Conservation (phyloP, 345 rosid species). For the Melaleuca quinquenervia region DNA sequence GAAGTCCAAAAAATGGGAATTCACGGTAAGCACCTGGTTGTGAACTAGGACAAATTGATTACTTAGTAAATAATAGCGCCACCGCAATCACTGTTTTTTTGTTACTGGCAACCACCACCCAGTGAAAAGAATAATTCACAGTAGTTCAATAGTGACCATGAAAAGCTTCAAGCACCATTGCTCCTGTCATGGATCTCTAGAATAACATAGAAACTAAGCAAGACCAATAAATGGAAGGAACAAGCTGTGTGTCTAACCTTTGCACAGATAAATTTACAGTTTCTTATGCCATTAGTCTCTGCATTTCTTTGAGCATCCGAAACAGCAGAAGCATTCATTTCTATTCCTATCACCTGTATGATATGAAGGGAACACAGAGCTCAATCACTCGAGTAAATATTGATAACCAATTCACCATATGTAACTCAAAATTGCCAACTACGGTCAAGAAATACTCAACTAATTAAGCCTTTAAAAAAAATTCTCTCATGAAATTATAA, state of each 20-base stretch:
- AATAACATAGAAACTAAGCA: background rate
- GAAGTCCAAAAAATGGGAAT: background rate
- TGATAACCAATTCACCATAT: background rate
- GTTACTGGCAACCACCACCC: background rate
- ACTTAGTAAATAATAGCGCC: background rate
- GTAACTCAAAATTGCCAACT: background rate
- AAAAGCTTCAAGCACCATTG: background rate
- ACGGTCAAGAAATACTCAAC: background rate
- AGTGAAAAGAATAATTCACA: background rate
- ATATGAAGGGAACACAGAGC: background rate
- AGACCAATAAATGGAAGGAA: background rate
- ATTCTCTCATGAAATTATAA: background rate
- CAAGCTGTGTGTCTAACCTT: conserved; percentile 45
- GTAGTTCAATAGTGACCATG: background rate
- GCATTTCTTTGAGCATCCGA: conserved; percentile 86
- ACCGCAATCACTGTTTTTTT: background rate
- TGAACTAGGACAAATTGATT: background rate
- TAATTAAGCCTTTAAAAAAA: background rate
- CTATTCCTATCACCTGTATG: conserved; percentile 84
- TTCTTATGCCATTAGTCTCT: conserved; percentile 74
- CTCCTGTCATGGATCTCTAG: background rate
- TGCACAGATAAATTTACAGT: conserved; percentile 77
- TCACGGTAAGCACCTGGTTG: background rate
- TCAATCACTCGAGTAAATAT: background rate
- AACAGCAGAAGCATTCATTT: conserved; percentile 97